Percentiles rank a stretch among this genome's conserved stretches.
These are phyloP conservation scores for Lonicera japonica DNA, from an alignment of 129 eudicot genomes.

Conservation along the genomic window DNA sequence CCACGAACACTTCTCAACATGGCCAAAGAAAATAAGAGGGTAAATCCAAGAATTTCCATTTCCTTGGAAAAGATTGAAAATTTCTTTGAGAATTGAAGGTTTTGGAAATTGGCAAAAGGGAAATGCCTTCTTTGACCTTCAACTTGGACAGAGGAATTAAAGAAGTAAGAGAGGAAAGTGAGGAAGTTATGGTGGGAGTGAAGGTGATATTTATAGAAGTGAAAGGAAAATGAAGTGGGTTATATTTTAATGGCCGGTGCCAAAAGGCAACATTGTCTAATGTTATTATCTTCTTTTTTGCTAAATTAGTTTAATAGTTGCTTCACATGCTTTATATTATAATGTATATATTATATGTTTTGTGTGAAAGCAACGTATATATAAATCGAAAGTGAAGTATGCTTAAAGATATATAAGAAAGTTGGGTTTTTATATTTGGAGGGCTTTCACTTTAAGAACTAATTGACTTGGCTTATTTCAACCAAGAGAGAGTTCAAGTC, in stretches of 20 bases:
- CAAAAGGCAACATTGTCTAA: not conserved
- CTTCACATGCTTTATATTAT: not conserved
- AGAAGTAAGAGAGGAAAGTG: not conserved
- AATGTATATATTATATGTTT: too few species aligned
- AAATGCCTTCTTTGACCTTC: not conserved
- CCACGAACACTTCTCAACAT: slow-evolving; percentile 9
- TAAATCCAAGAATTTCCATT: slow-evolving; percentile 14
- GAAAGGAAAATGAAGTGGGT: not conserved
- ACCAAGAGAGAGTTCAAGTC: too few species aligned
- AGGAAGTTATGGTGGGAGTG: not conserved
- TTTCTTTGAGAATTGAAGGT: not conserved
- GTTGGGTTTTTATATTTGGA: too few species aligned
- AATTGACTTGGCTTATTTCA: too few species aligned
- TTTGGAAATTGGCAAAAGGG: not conserved
- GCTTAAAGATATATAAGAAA: too few species aligned
- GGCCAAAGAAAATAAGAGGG: slow-evolving; percentile 7
- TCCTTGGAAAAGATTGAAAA: not conserved
- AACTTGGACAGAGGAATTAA: not conserved
- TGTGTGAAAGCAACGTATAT: too few species aligned
- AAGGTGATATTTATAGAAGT: not conserved
- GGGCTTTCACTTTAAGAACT: too few species aligned
- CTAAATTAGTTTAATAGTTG: not conserved
- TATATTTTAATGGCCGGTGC: not conserved
- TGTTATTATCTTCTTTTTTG: not conserved
- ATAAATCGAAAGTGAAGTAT: too few species aligned